Evolutionary conservation across 2,329 filamentous ascomycete genomes (phyloP).

Genomic region (Lecanoromycetidae sp.): DNA sequence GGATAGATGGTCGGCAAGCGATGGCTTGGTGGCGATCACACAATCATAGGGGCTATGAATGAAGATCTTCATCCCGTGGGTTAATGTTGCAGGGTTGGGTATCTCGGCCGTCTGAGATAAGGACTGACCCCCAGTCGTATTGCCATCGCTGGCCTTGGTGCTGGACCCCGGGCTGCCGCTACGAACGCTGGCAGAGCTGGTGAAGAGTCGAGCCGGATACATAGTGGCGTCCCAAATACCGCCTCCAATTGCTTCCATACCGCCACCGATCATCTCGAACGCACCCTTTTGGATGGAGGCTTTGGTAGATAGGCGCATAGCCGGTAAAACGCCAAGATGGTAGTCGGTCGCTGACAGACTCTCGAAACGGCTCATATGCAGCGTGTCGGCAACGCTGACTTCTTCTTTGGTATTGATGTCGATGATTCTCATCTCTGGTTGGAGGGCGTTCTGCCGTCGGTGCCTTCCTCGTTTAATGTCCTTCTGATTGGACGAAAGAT

Average conservation of each 20-base stretch:
- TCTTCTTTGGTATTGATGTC: constrained; percentile 74
- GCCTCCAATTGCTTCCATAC: constrained; percentile 51
- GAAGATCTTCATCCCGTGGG: constrained; percentile 66
- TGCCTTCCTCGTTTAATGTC: constrained; percentile 47
- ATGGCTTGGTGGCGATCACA: constrained; percentile 78
- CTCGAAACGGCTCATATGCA: constrained; percentile 78
- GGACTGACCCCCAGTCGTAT: constrained; percentile 33
- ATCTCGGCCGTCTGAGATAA: constrained; percentile 29
- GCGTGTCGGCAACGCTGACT: constrained; percentile 64
- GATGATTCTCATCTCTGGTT: constrained; percentile 82
- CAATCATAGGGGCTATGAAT: constrained; percentile 96
- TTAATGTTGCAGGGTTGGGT: constrained; percentile 38
- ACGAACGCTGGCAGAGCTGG: constrained; percentile 66
- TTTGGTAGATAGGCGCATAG: constrained; percentile 44
- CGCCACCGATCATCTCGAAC: constrained; percentile 57
- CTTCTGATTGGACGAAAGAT: constrained; percentile 27
- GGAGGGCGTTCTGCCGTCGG: constrained; percentile 64
- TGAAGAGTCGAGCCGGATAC: constrained; percentile 77
- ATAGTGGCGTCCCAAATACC: constrained; percentile 87
- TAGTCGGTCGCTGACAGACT: constrained; percentile 81
- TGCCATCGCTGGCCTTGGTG: constrained; percentile 29
- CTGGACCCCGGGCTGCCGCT: constrained; percentile 42
- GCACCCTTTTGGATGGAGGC: constrained; percentile 57
- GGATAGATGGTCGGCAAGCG: constrained; percentile 68
- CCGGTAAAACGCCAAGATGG: constrained; percentile 72